Evolutionary conservation across 2,329 filamentous ascomycete genomes (phyloP).

Genomic region (Didymellaceae sp.): DNA sequence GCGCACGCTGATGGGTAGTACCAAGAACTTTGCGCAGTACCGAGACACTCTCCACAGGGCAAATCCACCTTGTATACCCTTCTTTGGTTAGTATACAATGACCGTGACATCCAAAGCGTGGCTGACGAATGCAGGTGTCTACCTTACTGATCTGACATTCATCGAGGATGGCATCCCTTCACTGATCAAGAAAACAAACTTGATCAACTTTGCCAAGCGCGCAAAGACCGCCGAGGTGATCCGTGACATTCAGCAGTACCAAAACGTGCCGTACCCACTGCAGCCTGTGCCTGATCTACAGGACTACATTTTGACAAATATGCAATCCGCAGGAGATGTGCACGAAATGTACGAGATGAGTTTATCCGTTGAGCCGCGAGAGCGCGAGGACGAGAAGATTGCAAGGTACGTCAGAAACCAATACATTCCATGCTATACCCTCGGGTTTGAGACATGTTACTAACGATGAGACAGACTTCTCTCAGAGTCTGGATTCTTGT

Average conservation of each 20-base stretch:
- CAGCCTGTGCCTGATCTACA: slow-evolving; percentile 90
- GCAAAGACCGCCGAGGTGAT: slow-evolving; percentile 98
- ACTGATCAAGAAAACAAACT: slow-evolving; percentile 91
- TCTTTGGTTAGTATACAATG: slow-evolving; percentile 74
- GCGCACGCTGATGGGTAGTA: slow-evolving; percentile 94
- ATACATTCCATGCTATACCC: slow-evolving; percentile 18
- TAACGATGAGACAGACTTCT: slow-evolving; percentile 52
- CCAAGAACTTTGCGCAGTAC: slow-evolving; percentile 98
- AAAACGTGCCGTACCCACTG: slow-evolving; percentile 94
- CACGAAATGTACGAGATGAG: slow-evolving; percentile 99
- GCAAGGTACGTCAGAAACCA: slow-evolving; percentile 71
- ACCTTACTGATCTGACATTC: slow-evolving; percentile 95
- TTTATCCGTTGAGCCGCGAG: slow-evolving; percentile 88
- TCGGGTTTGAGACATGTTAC: slow-evolving; percentile 3
- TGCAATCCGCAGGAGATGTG: slow-evolving; percentile 93
- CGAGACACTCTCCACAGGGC: slow-evolving; percentile 89
- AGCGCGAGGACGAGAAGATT: slow-evolving; percentile 99
- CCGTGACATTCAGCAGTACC: slow-evolving; percentile 97
- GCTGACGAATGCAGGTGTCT: slow-evolving; percentile 71
- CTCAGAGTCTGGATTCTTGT: slow-evolving; percentile 63
- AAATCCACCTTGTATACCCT: slow-evolving; percentile 96
- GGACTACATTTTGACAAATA: slow-evolving; percentile 95
- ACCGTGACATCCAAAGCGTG: neutral
- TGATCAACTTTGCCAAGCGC: slow-evolving; percentile 98
- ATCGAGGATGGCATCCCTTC: slow-evolving; percentile 98